Evolutionary conservation across 1,284 basidiomycete species (phyloP), one percentile per base, ranked within the genome.

Genomic region (Moniliophthora roreri): DNA sequence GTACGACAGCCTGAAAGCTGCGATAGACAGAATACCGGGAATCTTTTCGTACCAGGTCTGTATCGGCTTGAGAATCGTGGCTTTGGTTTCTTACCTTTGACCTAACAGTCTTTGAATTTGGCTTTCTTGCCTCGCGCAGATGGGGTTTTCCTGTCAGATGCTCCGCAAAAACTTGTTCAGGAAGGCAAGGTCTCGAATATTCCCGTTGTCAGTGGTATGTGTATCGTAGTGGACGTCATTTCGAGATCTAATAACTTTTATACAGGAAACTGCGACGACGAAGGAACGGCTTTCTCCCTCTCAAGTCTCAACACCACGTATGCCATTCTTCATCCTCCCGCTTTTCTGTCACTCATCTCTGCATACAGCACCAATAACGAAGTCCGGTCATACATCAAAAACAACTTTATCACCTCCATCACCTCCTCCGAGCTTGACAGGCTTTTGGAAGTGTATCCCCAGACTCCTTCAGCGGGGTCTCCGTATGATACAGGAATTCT

Each of bases 111-210:
- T 6, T 54, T 78, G 35, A 62, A 60, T 46, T 59, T 76, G 15
- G 70, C 75, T 0, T 83, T 76, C 76, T 55, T 74, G 16, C 81
- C 80, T 40, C 69, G 78, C 3, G 74, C 73, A 10, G 82, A 84
- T 56, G 82, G 82, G 0, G 66, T 69, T 0, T 77, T 82, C 62
- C 58, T 84, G 35, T 72, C 69, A 0, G 73, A 73, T 20, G 64
- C 71, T 50, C 75, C 79, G 4, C 70, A 74, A 54, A 49, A 60
- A 10, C 58, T 75, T 23, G 69, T 80, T 6, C 64, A 68, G 38
- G 62, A 72, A 37, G 76, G 74, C 4, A 66, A 68, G 36, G 69
- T 80, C 13, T 71, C 77, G 1, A 67, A 76, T 40, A 64, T 81
- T n/a, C 77, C 79, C 0, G 72, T 76, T 50, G 63, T 80, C 34